A percentile compares a stretch with the other conserved stretches of the same genome.
Conservation (phyloP, 768 basidiomycete genomes). For the Pholiota molesta region DNA sequence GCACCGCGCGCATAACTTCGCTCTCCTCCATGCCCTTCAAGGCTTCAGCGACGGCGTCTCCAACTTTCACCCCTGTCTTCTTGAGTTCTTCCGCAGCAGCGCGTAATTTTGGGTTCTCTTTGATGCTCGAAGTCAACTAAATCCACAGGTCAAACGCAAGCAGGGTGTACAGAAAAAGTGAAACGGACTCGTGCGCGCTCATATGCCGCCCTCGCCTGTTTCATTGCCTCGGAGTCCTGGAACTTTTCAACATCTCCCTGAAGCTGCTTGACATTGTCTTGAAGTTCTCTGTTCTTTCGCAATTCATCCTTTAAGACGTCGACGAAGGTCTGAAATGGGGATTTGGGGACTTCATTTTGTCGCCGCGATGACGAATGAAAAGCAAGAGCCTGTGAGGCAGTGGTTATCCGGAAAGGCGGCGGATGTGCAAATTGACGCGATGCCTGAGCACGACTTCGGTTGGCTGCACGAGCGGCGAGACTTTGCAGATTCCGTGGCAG, state of each 20-base stretch:
- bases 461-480: constrained; percentile 36
- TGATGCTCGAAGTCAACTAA: constrained; percentile 90
- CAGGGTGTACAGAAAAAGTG: constrained; percentile 6
- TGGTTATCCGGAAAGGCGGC: constrained; percentile 44
- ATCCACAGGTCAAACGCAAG: constrained; percentile 6
- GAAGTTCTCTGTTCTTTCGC: constrained; percentile 89
- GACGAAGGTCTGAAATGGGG: constrained; percentile 95
- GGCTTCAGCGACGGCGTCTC: constrained; percentile 92
- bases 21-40: constrained; percentile 94
- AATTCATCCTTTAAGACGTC: constrained; percentile 93
- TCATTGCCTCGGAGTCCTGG: constrained; percentile 97
- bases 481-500: constrained; percentile 48
- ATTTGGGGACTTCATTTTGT: constrained; percentile 74
- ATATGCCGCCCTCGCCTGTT: constrained; percentile 87
- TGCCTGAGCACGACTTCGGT: constrained; percentile 28
- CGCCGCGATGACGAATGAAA: constrained; percentile 73
- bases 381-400: constrained; percentile 31
- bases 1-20: constrained; percentile 83
- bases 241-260: constrained; percentile 98
- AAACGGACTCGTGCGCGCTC: constrained; percentile 86
- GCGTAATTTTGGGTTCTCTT: constrained; percentile 91
- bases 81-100: constrained; percentile 93
- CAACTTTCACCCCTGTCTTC: constrained; percentile 87
- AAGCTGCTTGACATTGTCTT: constrained; percentile 96
- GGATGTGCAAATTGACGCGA: constrained; percentile 28